A percentile compares a stretch with the other conserved stretches of the same genome.
These are phyloP conservation scores for Lyophyllum semitale DNA, from an alignment of 768 basidiomycete species.

Conservation along the genomic window DNA sequence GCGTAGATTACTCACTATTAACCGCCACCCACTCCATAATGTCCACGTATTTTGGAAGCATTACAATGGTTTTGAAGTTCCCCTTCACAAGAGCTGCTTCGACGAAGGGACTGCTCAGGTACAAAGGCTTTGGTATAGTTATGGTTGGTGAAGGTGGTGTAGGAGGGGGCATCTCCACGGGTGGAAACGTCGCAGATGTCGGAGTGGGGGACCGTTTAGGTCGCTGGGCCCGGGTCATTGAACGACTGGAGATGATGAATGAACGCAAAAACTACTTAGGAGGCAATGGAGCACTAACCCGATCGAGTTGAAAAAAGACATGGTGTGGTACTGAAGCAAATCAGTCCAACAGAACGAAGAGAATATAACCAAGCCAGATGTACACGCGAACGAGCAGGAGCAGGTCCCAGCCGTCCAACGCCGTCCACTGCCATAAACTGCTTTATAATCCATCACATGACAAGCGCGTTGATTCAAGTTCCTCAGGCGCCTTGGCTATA, in stretches of 20 bases:
- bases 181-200: conserved; percentile 62
- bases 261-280: conserved; percentile 1
- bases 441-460: too few relatives aligned
- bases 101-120: conserved; percentile 94
- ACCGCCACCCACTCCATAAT: conserved; percentile 94
- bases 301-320: conserved; percentile 86
- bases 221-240: conserved; percentile 75
- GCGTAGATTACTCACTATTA: conserved; percentile 55
- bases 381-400: conserved; percentile 4
- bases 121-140: conserved; percentile 63
- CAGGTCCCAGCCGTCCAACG: too few relatives aligned
- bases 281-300: conserved; percentile 48
- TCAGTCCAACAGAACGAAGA: conserved; percentile 26
- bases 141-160: conserved; percentile 39
- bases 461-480: too few relatives aligned
- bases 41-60: conserved; percentile 95
- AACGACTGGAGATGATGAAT: conserved; percentile 47
- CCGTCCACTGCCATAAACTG: too few relatives aligned
- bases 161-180: conserved; percentile 42
- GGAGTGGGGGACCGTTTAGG: conserved; percentile 78
- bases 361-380: conserved; percentile 8
- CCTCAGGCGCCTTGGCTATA: too few relatives aligned
- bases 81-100: conserved; percentile 96
- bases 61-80: conserved; percentile 97
- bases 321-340: conserved; percentile 37